phyloP scores from a whole-genome alignment of 139 green algal genomes.

The Tetradesmus lagerheimii region DNA sequence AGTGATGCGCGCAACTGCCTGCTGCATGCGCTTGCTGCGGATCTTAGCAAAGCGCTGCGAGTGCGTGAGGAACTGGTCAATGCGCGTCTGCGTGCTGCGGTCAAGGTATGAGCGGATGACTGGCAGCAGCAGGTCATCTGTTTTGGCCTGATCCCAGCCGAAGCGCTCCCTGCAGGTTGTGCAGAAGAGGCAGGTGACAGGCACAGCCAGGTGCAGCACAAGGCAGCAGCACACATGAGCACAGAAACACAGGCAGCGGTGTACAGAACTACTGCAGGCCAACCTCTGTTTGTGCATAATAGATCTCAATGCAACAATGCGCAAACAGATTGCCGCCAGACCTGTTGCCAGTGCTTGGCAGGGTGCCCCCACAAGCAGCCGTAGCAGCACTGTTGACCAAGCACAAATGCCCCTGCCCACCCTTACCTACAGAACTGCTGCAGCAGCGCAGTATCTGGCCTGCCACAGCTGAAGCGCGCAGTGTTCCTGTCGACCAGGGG shows the following conservation, averaged over 20 bases:
- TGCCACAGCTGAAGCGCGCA: constrained; percentile 74
- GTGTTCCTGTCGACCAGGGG: constrained; percentile 69
- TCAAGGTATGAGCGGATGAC: constrained; percentile 81
- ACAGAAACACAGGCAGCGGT: not conserved
- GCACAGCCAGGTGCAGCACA: not conserved
- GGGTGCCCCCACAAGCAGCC: no score
- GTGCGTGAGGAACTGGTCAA: constrained; percentile 88
- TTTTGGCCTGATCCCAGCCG: constrained; percentile 72
- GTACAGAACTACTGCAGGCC: not conserved
- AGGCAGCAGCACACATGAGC: not conserved
- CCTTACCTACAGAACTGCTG: constrained; percentile 74
- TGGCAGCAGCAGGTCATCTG: constrained; percentile 82
- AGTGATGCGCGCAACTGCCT: constrained; percentile 68
- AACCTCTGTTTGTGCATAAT: no score
- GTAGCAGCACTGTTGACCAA: not conserved
- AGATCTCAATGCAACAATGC: no score
- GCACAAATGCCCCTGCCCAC: not conserved
- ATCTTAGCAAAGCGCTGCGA: constrained; percentile 94
- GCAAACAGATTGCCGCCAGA: no score
- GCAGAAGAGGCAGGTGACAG: not conserved
- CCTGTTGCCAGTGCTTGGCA: no score
- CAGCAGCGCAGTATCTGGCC: constrained; percentile 81
- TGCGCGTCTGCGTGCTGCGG: constrained; percentile 76
- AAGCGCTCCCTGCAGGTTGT: constrained; percentile 63
- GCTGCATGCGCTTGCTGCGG: constrained; percentile 74